phyloP scores from a whole-genome alignment of 768 basidiomycete genomes.

The Kondoa malvinella region DNA sequence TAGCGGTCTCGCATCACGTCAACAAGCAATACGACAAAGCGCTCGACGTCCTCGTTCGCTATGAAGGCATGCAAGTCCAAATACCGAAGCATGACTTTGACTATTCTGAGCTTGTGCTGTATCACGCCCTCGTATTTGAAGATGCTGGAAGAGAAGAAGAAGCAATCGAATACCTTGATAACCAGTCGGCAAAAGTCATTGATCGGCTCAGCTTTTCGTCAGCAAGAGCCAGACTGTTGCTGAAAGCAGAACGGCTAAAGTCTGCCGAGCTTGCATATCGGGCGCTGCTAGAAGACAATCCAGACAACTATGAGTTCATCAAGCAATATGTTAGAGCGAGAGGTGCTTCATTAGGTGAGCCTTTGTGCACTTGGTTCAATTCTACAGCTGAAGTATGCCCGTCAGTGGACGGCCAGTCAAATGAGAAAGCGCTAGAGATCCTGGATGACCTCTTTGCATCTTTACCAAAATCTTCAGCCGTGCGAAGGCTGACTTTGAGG shows the following conservation, averaged over 20 bases:
- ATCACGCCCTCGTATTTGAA: conserved; percentile 56
- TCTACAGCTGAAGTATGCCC: not conserved
- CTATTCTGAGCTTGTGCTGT: conserved; percentile 64
- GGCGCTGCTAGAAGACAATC: conserved; percentile 62
- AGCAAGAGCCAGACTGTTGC: conserved; percentile 49
- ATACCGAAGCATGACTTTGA: conserved; percentile 63
- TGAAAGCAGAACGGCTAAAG: conserved; percentile 44
- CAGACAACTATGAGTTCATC: conserved; percentile 69
- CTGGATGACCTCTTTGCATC: conserved; percentile 47
- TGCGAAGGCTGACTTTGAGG: conserved; percentile 54
- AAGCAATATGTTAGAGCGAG: conserved; percentile 50
- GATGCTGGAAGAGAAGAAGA: conserved; percentile 39
- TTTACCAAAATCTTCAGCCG: conserved; percentile 52
- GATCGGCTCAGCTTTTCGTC: conserved; percentile 45
- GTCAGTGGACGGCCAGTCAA: conserved; percentile 40
- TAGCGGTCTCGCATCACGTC: conserved; percentile 76
- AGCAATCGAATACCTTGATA: conserved; percentile 28
- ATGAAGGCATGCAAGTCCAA: conserved; percentile 42
- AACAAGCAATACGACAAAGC: conserved; percentile 57
- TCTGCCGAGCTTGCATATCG: conserved; percentile 71
- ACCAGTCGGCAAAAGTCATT: conserved; percentile 37
- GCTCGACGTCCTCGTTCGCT: conserved; percentile 53
- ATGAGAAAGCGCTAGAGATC: conserved; percentile 41
- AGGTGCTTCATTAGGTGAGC: conserved; percentile 49
- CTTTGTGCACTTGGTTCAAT: not conserved